Evolutionary conservation across 179 eudicot species (phyloP), one percentile per base, ranked within the genome.

Genomic region (Spergularia azorica): DNA sequence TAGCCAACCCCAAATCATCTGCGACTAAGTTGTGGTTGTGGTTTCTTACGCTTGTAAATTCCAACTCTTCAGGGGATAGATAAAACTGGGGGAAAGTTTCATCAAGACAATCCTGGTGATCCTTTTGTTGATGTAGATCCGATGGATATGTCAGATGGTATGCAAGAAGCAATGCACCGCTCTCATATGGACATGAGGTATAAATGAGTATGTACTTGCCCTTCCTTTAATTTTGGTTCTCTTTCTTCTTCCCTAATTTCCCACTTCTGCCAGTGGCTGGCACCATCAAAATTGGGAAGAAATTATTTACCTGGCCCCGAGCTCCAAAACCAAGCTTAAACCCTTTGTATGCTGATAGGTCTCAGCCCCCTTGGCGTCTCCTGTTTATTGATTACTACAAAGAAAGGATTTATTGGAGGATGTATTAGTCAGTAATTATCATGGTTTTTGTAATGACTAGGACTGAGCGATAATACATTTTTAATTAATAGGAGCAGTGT

Each of bases 171-270:
- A 16, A 83, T 95, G 92, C 97, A 90, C 76, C 97, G 95, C 56
- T 95, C 99, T 67, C 95, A 89, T 86, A 74, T 93, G 88, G 99
- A 95, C 59, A 90, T 93, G 90, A 95, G 99, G 99, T 95, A 91
- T 73, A 76, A 62, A 63, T 86, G 84, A 80, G 83, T 84, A 85
- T 79, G 84, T 84, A 60, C 80, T 67, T 81, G 6, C 79, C 85
- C 81, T 51, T 54, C 58, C 64, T 72, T 50, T 6, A 10, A 61
- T 20, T 63, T 55, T 9, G 15, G 2, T 60, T 26, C 32, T 26
- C 32, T 26, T 26, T 26, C 32, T 26, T 26, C 32, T 26, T 75
- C 73, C 20, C 9, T 57, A 26, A 71, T 56, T 71, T 75, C 48
- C 38, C 11, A 63, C 58, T 20, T 64, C 52, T 32, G 48, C 39